Base-by-base conservation (phyloP, 371 early-diverging fungal genomes). In the Smittium culicis region DNA sequence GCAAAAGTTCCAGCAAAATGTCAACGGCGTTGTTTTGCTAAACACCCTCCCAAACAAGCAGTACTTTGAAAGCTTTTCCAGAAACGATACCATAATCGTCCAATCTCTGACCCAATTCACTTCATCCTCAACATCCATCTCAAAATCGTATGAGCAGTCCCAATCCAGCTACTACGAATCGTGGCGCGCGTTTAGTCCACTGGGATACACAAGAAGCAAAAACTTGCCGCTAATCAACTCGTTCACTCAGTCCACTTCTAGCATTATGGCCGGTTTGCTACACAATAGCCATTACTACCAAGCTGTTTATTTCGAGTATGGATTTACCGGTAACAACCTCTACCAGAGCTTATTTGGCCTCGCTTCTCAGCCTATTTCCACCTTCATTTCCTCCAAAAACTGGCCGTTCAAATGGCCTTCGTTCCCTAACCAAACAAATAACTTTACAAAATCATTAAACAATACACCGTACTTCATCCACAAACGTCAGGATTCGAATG, bases 381-480 rank as follows among this genome's bases (percentile, higher is more conserved):
- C 75, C 20, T 65, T 75, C 1, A 66, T 78, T 8, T 64, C 70
- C 11, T 70, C 71, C 66, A 74, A 76, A 54, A 71, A 70, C 64
- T 78, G 78, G 78, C 78, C 78, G 11, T 66, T 78, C 17, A 70
- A 75, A 30, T 78, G 78, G 78, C 78, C 78, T 16, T 35, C 78
- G 14, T 66, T 77, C 45, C 77, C 61, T 0, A 55, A 59, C 45
- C 8, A n/a, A n/a, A n/a, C n/a, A n/a, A n/a, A n/a, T n/a, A n/a
- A n/a, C n/a, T n/a, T n/a, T n/a, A n/a, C n/a, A n/a, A n/a, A n/a
- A n/a, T n/a, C n/a, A n/a, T n/a, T n/a, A n/a, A n/a, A n/a, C n/a
- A n/a, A n/a, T n/a, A n/a, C n/a, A n/a, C n/a, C n/a, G n/a, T n/a
- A n/a, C n/a, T n/a, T n/a, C n/a, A n/a, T n/a, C n/a, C 61, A 30